phyloP scores from a whole-genome alignment of 371 early-diverging fungal species.

The Rhizopus sp. region DNA sequence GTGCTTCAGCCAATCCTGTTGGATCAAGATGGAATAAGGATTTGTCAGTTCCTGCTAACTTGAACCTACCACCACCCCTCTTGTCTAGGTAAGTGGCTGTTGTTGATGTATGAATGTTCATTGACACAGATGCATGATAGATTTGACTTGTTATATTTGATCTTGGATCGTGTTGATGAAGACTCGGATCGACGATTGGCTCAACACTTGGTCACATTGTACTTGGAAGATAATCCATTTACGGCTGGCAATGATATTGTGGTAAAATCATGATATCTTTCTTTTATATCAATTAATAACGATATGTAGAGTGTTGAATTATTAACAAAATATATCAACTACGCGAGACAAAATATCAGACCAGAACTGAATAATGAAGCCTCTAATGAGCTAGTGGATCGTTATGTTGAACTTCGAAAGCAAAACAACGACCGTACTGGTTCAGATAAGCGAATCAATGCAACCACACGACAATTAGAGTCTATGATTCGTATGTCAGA shows the following conservation, averaged over 20 bases:
- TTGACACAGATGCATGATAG: conserved; percentile 31
- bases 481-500: conserved; percentile 98
- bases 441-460: conserved; percentile 83
- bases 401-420: conserved; percentile 90
- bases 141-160: conserved; percentile 96
- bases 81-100: conserved; percentile 73
- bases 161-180: conserved; percentile 92
- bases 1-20: conserved; percentile 98
- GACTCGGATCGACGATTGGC: conserved; percentile 87
- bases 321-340: conserved; percentile 90
- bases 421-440: conserved; percentile 68
- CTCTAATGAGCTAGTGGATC: conserved; percentile 73
- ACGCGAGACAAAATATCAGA: conserved; percentile 81
- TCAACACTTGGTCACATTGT: conserved; percentile 84
- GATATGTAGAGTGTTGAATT: conserved; percentile 68
- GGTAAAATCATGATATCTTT: conserved; percentile 30
- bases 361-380: conserved; percentile 88
- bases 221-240: conserved; percentile 69
- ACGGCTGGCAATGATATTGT: conserved; percentile 62
- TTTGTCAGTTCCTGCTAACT: conserved; percentile 92
- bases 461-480: conserved; percentile 99
- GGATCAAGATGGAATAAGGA: conserved; percentile 92
- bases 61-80: conserved; percentile 95
- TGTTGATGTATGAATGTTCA: neutral
- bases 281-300: conserved; percentile 19